Conservation (phyloP, 768 basidiomycete genomes). For the Sutorius australiensis region DNA sequence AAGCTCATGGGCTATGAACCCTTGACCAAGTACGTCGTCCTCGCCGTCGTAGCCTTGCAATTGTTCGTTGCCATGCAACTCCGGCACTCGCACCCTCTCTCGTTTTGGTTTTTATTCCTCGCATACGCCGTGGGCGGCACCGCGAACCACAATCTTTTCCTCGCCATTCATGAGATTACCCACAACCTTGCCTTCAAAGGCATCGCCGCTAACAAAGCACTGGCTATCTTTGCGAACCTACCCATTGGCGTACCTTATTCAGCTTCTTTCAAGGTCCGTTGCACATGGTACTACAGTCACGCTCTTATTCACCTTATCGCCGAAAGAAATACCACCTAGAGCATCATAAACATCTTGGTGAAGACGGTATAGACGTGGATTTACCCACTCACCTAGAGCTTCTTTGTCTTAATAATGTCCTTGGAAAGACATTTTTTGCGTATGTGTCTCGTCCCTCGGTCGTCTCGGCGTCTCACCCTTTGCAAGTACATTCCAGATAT, state of each 20-base stretch:
- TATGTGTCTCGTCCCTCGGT: conserved; percentile 34
- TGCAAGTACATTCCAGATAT: conserved; percentile 87
- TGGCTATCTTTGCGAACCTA: conserved; percentile 89
- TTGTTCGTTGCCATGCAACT: conserved; percentile 59
- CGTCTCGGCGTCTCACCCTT: neutral
- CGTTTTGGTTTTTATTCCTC: conserved; percentile 64
- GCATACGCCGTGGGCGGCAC: conserved; percentile 92
- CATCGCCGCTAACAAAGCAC: conserved; percentile 75
- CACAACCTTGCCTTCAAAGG: conserved; percentile 93
- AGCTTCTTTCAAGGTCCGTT: conserved; percentile 84
- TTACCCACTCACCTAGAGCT: conserved; percentile 86
- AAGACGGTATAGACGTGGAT: conserved; percentile 96
- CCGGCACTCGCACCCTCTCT: conserved; percentile 64
- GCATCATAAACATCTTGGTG: conserved; percentile 93
- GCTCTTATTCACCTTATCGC: conserved; percentile 3
- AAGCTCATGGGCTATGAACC: conserved; percentile 97
- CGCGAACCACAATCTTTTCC: conserved; percentile 95
- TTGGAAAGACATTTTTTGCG: conserved; percentile 98
- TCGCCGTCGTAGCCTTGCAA: conserved; percentile 77
- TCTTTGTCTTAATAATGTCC: conserved; percentile 84
- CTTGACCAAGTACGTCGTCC: conserved; percentile 86
- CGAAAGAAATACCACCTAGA: conserved; percentile 86
- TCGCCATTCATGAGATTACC: conserved; percentile 98
- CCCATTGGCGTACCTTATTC: conserved; percentile 95
- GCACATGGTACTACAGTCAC: neutral